phyloP scores from a whole-genome alignment of 2,329 filamentous ascomycete genomes.

The Malbranchea zuffiana region DNA sequence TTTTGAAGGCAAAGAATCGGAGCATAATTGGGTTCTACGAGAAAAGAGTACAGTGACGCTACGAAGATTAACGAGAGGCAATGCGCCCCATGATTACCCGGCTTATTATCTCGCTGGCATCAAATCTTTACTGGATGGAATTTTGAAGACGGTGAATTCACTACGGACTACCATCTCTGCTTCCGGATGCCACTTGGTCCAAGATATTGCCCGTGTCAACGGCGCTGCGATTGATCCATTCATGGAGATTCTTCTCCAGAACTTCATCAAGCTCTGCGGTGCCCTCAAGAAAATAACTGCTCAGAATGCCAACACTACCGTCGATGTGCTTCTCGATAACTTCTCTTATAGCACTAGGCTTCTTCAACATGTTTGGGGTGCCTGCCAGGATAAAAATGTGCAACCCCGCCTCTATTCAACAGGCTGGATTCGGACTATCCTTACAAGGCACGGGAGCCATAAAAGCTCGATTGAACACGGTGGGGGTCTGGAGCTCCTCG shows the following conservation, averaged over 20 bases:
- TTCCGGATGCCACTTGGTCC: slow-evolving; percentile 70
- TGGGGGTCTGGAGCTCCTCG: slow-evolving; percentile 69
- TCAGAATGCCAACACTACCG: slow-evolving; percentile 66
- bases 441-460: slow-evolving; percentile 64
- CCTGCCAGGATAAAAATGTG: slow-evolving; percentile 86
- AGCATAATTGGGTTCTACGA: slow-evolving; percentile 80
- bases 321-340: slow-evolving; percentile 69
- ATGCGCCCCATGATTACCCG: slow-evolving; percentile 66
- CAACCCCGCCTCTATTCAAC: slow-evolving; percentile 69
- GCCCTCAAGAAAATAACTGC: slow-evolving; percentile 88
- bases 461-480: slow-evolving; percentile 74
- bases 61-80: slow-evolving; percentile 69
- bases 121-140: slow-evolving; percentile 69
- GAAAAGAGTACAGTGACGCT: slow-evolving; percentile 71
- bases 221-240: slow-evolving; percentile 74
- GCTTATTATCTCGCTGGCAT: slow-evolving; percentile 59
- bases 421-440: slow-evolving; percentile 72
- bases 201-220: slow-evolving; percentile 68
- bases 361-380: slow-evolving; percentile 72
- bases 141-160: slow-evolving; percentile 73
- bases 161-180: slow-evolving; percentile 82
- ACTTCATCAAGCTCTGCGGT: slow-evolving; percentile 77
- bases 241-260: slow-evolving; percentile 82
- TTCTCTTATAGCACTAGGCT: slow-evolving; percentile 70
- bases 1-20: slow-evolving; percentile 82